Conservation (phyloP, 176 grass and related monocot genomes). For the Oryza longistaminata region DNA sequence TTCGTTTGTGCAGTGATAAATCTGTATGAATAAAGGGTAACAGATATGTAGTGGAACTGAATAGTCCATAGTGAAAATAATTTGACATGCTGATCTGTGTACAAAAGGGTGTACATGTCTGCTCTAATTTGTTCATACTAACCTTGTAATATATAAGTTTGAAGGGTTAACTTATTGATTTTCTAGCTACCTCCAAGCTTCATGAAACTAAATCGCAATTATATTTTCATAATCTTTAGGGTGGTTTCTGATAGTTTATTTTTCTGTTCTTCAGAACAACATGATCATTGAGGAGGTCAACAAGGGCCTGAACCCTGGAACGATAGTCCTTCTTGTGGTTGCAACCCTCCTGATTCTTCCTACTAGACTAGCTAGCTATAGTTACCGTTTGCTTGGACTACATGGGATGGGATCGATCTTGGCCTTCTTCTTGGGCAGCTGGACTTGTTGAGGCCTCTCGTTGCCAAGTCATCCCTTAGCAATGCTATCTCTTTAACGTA, state of each 20-base stretch:
- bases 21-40: background rate
- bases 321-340: constrained; percentile 85
- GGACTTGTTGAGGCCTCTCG: background rate
- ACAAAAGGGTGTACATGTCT: background rate
- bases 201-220: background rate
- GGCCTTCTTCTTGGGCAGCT: background rate
- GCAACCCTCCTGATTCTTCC: constrained; percentile 59
- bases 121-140: background rate
- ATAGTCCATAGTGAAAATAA: background rate
- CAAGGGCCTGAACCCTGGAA: constrained; percentile 86
- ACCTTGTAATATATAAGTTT: background rate
- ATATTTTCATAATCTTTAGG: background rate
- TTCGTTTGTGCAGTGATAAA: too few species aligned
- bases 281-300: constrained; percentile 71
- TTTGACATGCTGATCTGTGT: background rate
- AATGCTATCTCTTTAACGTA: too few species aligned
- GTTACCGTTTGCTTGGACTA: background rate
- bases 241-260: constrained; percentile 17
- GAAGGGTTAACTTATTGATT: background rate
- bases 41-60: background rate
- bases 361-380: background rate
- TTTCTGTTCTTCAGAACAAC: constrained; percentile 56
- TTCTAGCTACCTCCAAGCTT: too few species aligned
- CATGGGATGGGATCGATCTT: background rate
- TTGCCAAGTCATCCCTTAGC: background rate